Evolutionary conservation across 768 basidiomycete genomes (phyloP).

Genomic region (Tephrocybe sp.): DNA sequence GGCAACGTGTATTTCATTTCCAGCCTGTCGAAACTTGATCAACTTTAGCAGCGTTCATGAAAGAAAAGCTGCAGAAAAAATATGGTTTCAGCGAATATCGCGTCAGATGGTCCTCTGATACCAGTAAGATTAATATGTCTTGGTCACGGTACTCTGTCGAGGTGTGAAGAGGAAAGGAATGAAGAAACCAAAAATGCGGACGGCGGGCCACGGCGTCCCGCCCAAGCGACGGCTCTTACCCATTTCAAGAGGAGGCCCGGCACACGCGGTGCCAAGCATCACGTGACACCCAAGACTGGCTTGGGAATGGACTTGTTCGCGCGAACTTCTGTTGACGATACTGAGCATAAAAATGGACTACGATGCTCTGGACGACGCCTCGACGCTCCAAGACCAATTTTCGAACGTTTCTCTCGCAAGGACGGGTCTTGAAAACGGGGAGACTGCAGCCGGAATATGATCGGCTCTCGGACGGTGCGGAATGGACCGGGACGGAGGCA

Average conservation of each 20-base stretch:
- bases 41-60: no score
- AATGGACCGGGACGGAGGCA: slow-evolving; percentile 9
- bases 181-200: not conserved
- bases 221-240: slow-evolving; percentile 7
- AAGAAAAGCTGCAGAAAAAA: no score
- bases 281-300: not conserved
- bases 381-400: not conserved
- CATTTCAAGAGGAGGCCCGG: slow-evolving; percentile 5
- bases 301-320: slow-evolving; percentile 1
- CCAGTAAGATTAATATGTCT: no score
- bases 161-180: not conserved
- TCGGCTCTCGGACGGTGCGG: slow-evolving; percentile 9
- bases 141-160: no score
- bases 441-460: not conserved
- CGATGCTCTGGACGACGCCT: not conserved
- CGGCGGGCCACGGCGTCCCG: slow-evolving; percentile 1
- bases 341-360: not conserved
- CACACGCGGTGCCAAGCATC: not conserved
- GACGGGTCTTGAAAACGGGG: not conserved
- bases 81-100: no score
- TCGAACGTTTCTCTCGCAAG: not conserved
- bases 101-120: no score
- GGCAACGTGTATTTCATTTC: no score
- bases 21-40: no score
- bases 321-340: not conserved